Base-by-base conservation (phyloP, 257 asterid genomes). In the Pogostemon cablin region DNA sequence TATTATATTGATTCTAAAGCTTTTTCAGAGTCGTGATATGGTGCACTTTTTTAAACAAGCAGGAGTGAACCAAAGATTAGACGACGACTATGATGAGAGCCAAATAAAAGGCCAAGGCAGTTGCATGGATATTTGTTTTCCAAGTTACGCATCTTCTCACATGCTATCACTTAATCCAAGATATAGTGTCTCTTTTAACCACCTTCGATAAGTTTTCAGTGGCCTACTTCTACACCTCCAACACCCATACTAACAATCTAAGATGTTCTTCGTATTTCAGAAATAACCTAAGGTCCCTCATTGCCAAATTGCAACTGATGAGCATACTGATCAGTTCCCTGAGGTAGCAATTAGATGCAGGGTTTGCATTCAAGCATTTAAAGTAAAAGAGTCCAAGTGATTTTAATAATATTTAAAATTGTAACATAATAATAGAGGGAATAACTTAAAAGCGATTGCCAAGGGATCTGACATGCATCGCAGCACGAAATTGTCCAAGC, bases 381-480 rank as follows among this genome's bases (percentile, higher is more conserved):
- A 0, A 38, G 11, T 42, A 15, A 61, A 54, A 49, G 64, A 40
- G 62, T 62, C 39, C 7, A 50, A 62, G 17, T 64, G 46, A 63
- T 52, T 42, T 25, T 35, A 9, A 34, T 49, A 9, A 12, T 64
- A 12, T 25, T 25, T 25, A 25, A 25, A 25, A 12, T 38, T 5
- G 59, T 48, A 17, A n/a, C 32, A 25, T 54, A 10, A 66, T 68
- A 8, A 20, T 42, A 25, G 50, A 48, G 64, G 1, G 44, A 56
- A 46, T 35, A 64, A 72, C 64, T 53, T 20, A 47, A 50, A 72
- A 10, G 25, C 55, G 35, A 62, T 17, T 57, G 42, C 72, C n/a
- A 54, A 44, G 39, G 47, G 61, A 66, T 67, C 55, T 34, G 42
- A 73, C 5, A 46, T 37, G 40, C 71, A 64, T 54, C 64, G 50